These are phyloP conservation scores for Hansenula lynferdii DNA, from an alignment of 1,139 yeast genomes.

Conservation along the genomic window DNA sequence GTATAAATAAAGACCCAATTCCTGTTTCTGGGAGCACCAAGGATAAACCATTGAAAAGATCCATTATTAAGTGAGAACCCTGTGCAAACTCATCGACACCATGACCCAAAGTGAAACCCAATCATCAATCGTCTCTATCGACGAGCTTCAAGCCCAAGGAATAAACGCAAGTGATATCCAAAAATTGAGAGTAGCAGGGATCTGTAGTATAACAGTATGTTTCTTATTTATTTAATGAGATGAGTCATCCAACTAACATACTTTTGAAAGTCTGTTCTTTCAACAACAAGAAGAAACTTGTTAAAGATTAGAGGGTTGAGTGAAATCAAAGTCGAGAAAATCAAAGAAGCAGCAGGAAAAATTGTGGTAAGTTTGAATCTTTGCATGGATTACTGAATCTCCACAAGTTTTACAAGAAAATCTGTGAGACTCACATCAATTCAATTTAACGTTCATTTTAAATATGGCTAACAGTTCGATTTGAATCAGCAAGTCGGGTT, in stretches of 20 bases:
- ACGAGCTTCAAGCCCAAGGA: slow-evolving; percentile 51
- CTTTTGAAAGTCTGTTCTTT: slow-evolving; percentile 37
- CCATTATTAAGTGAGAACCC: too few relatives aligned
- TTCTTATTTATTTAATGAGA: too few relatives aligned
- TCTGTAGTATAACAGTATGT: slow-evolving; percentile 48
- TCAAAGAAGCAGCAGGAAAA: slow-evolving; percentile 56
- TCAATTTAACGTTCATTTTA: too few relatives aligned
- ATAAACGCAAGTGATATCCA: slow-evolving; percentile 55
- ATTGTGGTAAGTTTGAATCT: slow-evolving; percentile 27
- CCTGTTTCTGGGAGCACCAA: too few relatives aligned
- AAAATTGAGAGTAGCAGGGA: slow-evolving; percentile 48
- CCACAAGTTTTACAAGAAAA: too few relatives aligned
- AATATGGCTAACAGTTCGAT: too few relatives aligned
- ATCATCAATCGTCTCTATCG: slow-evolving; percentile 35
- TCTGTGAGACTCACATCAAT: too few relatives aligned
- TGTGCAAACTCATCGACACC: not conserved
- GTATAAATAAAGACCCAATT: too few relatives aligned
- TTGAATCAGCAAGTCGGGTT: slow-evolving; percentile 41
- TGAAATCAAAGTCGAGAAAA: slow-evolving; percentile 56
- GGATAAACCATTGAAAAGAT: too few relatives aligned
- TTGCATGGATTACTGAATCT: too few relatives aligned
- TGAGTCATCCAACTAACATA: not conserved
- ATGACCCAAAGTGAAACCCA: slow-evolving; percentile 7
- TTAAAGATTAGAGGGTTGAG: slow-evolving; percentile 51
- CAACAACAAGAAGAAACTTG: slow-evolving; percentile 49